Conservation (phyloP, 805 yeast genomes). For the Saccharomycopsis malanga region DNA sequence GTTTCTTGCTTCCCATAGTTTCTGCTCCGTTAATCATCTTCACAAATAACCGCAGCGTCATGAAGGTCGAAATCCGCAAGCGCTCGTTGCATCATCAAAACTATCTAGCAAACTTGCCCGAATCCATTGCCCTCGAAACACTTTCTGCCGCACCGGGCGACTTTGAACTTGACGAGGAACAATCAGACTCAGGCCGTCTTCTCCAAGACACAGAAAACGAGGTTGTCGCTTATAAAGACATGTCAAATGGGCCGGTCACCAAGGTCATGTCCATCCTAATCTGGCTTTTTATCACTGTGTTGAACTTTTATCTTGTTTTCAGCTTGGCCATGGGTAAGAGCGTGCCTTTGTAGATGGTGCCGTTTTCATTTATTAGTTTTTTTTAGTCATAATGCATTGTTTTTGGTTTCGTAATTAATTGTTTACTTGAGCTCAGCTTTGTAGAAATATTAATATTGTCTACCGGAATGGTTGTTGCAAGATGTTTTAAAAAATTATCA, state of each 20-base stretch:
- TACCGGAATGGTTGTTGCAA: too few species aligned
- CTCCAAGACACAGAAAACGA: background rate
- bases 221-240: constrained; percentile 29
- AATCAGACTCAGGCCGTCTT: too few species aligned
- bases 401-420: too few species aligned
- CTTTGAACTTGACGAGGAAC: background rate
- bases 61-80: constrained; percentile 39
- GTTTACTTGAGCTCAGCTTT: too few species aligned
- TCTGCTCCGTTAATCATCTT: constrained; percentile 83
- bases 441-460: too few species aligned
- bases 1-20: constrained; percentile 76
- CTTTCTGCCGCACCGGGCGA: background rate
- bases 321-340: constrained; percentile 38
- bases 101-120: background rate
- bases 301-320: constrained; percentile 59
- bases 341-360: constrained; percentile 5
- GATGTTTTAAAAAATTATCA: too few species aligned
- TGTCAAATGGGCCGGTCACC: constrained; percentile 40
- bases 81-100: constrained; percentile 9
- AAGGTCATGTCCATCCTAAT: constrained; percentile 46
- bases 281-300: constrained; percentile 61
- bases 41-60: constrained; percentile 60
- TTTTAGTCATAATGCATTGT: too few species aligned
- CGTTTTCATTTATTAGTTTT: too few species aligned
- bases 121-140: background rate